Base-by-base conservation (phyloP, 441 rosid genomes). In the Gossypium trilobum region DNA sequence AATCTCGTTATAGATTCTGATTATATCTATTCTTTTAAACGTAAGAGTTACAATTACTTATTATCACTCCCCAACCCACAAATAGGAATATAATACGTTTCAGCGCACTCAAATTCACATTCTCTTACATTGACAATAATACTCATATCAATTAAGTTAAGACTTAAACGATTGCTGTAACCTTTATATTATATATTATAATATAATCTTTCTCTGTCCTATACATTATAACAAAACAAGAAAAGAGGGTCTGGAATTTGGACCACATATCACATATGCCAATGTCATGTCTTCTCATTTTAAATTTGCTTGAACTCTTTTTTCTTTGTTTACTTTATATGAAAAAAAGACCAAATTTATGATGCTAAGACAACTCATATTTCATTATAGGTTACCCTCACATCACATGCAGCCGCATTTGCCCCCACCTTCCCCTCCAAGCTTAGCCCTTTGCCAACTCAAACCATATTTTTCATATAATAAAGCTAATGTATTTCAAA, bases 401-500 rank as follows among this genome's bases (percentile, higher is more conserved):
- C 84, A 17, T 74, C 87, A 80, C 84, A 81, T 84, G 87, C 76
- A 19, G n/a, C 48, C 22, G n/a, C 39, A 17, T 14, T 10, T 0
- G 51, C 59, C 78, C 80, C 76, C 33, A 74, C 3, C 36, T 5
- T 67, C 1, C 62, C 66, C 17, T n/a, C 16, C 52, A 13, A 48
- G 52, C 52, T 48, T 2, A 57, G 66, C 46, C 10, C 79, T 59
- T 23, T 31, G 55, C 55, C 19, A 51, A n/a, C 55, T 51, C 19
- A 16, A 51, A 17, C 23, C 56, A 51, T 14, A 51, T 2, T 46
- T 10, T 31, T 31, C 36, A 31, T 5, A 5, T 31, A 0, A 31
- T 31, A 31, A 31, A 31, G 7, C 36, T 4, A 31, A 31, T 31
- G 36, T 31, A 13, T 48, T 48, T 59, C 22, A 42, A 42, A 17